Evolutionary conservation across 495 filamentous ascomycete genomes (phyloP).

Genomic region (Xylaria acuta): DNA sequence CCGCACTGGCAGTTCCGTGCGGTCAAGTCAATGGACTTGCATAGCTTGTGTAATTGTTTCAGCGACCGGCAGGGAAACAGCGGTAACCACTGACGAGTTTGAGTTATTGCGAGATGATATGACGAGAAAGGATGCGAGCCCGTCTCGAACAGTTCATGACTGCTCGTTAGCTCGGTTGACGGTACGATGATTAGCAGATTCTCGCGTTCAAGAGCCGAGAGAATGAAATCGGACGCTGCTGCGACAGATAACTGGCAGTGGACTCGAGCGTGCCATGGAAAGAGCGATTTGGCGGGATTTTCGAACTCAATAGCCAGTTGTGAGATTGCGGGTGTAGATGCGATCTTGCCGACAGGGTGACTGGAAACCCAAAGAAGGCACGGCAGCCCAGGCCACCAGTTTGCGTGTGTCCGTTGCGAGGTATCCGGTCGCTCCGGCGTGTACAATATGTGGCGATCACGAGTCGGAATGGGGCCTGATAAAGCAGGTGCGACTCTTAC

Average conservation of each 20-base stretch:
- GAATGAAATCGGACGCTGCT: neutral
- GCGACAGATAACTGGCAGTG: neutral
- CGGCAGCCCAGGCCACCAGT: neutral
- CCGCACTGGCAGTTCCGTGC: neutral
- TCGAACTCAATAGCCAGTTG: neutral
- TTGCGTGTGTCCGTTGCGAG: neutral
- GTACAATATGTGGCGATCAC: conserved; percentile 4
- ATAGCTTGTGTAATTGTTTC: neutral
- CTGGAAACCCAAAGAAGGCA: neutral
- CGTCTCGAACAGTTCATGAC: too few relatives aligned
- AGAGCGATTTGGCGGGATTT: neutral
- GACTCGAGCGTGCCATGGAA: neutral
- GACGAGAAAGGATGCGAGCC: neutral
- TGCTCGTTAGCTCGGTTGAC: neutral
- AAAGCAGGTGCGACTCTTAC: conserved; percentile 1
- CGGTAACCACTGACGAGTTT: neutral
- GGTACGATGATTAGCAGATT: neutral
- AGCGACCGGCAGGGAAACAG: neutral
- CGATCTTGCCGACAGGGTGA: neutral
- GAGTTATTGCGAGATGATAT: neutral
- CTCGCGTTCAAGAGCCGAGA: neutral
- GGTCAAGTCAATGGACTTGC: neutral
- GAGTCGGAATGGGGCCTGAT: conserved; percentile 9
- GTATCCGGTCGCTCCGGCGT: neutral
- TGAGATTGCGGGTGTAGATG: neutral